A percentile compares a stretch with the other conserved stretches of the same genome.
Conservation (phyloP, 305 asterid species). For the Fraxinus baroniana region DNA sequence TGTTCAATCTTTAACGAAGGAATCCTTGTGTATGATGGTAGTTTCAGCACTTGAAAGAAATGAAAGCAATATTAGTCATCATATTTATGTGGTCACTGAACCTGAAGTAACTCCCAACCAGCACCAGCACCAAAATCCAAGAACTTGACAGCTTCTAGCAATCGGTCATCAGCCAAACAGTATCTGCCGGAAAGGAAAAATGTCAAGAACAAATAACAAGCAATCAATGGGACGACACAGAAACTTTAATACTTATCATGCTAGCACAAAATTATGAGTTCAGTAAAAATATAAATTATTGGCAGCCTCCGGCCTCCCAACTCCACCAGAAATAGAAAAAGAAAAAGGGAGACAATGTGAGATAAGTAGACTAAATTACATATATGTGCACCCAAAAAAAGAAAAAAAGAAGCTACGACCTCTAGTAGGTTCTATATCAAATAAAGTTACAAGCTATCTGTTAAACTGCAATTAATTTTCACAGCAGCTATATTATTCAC, state of each 20-base stretch:
- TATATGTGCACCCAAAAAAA: background rate
- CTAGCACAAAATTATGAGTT: background rate
- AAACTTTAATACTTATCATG: background rate
- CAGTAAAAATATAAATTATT: background rate
- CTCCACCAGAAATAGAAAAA: background rate
- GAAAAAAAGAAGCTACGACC: background rate
- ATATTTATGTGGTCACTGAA: conserved; percentile 23
- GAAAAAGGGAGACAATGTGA: background rate
- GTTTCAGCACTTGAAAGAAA: conserved; percentile 3
- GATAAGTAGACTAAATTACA: background rate
- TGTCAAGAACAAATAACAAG: background rate
- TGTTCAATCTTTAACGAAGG: background rate
- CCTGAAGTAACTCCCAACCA: conserved; percentile 96
- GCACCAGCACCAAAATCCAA: conserved; percentile 74
- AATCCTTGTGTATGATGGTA: background rate
- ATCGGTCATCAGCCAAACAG: conserved; percentile 80
- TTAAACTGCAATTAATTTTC: background rate
- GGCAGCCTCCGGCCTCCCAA: background rate
- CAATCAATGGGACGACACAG: background rate
- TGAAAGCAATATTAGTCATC: background rate
- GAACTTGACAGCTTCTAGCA: conserved; percentile 72
- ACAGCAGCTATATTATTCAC: background rate
- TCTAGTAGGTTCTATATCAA: background rate
- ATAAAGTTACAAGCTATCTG: background rate
- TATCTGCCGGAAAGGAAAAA: conserved; percentile 43